Evolutionary conservation across 2,329 filamentous ascomycete species (phyloP), one percentile per base, ranked within the genome.

Genomic region (Teratosphaeria nubilosa): DNA sequence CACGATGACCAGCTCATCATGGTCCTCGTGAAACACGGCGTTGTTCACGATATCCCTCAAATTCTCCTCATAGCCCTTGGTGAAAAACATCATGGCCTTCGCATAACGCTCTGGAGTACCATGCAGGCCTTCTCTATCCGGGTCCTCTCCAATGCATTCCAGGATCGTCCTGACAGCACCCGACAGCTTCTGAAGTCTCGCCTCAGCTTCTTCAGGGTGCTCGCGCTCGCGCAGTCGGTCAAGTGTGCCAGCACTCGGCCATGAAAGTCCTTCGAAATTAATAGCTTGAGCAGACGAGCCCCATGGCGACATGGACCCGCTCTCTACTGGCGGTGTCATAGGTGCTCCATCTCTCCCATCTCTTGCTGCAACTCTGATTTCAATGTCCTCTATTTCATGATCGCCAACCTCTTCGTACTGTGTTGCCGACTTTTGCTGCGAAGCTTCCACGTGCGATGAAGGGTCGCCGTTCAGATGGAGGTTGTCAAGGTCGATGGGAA

Each of bases 1-100:
- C 59, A 99, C 90, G 68, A 97, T 96, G 31, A 99, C 91, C 77
- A 99, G 83, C 75, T 99, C 94, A 69, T 96, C 94, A 70, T 97
- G 92, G 62, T 92, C 90, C 73, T 97, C 94, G 68, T 96, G 87
- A 75, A 99, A 99, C 56, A 97, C 88, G 20, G 94, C 94, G 58
- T 86, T 83, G 72, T 97, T 97, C 62, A 97, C 89, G 64, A 97
- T 88, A 70, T 95, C 89, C 61, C 85, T 81, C 57, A 96, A 83
- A 69, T 96, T 96, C 77, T 96, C 86, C 76, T 97, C 91, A 72
- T 99, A 99, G 51, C 94, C 94, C 73, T 95, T 91, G 5, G 94
- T 99, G 74, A 99, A 91, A 78, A 88, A 95, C 62, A 97, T 83
- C 82, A 99, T 86, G 14, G 94, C 94, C 75, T 96, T 94, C 53